Base-by-base conservation (phyloP, 345 rosid genomes). In the Trapa incisa region DNA sequence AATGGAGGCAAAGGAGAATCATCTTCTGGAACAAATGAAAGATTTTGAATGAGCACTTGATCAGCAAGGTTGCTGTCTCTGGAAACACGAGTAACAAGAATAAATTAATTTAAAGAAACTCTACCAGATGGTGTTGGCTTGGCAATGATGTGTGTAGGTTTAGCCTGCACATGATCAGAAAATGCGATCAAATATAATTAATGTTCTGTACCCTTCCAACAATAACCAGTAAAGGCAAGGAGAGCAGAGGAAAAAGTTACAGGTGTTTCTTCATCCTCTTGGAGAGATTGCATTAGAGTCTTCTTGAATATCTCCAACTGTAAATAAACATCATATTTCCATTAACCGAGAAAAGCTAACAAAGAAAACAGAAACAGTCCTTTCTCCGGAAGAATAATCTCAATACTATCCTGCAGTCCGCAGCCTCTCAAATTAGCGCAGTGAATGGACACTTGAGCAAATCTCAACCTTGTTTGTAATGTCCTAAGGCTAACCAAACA, bases 201-300 rank as follows among this genome's bases (percentile, higher is more conserved):
- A 66, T 45, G 57, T 54, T n/a, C 17, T 13, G 54, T 1, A 17
- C 54, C 54, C 54, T 15, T 50, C 54, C 43, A 41, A 41, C 6
- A 41, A 41, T 4, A 41, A 41, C 1, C 43, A 41, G 7, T 41
- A 41, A 41, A 41, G 43, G 43, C 43, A 41, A 41, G 43, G 16
- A 5, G 41, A 38, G 45, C 47, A 63, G 39, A 38, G 13, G 67
- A 43, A 1, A 17, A 22, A 15, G 15, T 71, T 76, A 83, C 91
- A 60, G 84, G 76, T 78, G 77, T 67, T 42, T 89, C 96, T 33
- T 84, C 98, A 61, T 87, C 98, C 73, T 89, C 98, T 74, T 75
- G 86, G 66, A 92, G 96, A 60, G 98, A 92, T 77, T 70, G 88
- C 98, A 92, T 81, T 38, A 92, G 93, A 1, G 96, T 92, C 91